These are phyloP conservation scores for Byssothecium circinans DNA, from an alignment of 2,329 filamentous ascomycete genomes.

Conservation along the genomic window DNA sequence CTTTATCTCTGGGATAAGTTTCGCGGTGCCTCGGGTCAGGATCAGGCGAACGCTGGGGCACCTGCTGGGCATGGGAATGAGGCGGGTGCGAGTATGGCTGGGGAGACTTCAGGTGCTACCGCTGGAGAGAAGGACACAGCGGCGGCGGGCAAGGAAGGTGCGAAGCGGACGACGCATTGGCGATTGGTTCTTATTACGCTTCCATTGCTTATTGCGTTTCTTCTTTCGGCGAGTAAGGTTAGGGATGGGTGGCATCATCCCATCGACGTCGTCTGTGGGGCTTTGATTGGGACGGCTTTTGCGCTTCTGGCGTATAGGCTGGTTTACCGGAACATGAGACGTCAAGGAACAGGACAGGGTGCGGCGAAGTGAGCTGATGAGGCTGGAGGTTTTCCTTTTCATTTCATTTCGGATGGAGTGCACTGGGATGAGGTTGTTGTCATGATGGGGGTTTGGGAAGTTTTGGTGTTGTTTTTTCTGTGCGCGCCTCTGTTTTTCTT, in stretches of 20 bases:
- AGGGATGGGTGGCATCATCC: constrained; percentile 71
- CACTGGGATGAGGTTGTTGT: no score
- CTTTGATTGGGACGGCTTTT: constrained; percentile 62
- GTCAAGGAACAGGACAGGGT: constrained; percentile 6
- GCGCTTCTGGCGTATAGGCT: constrained; percentile 65
- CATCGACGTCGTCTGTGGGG: constrained; percentile 67
- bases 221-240: constrained; percentile 67
- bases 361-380: neutral
- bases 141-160: neutral
- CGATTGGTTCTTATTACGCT: constrained; percentile 64
- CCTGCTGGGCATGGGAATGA: neutral
- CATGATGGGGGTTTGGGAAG: no score
- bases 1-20: constrained; percentile 34
- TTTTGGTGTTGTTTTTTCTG: no score
- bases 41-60: neutral
- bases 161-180: constrained; percentile 63
- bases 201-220: constrained; percentile 63
- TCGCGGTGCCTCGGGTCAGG: constrained; percentile 17
- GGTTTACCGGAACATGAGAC: constrained; percentile 51
- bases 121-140: neutral
- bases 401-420: no score
- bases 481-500: no score
- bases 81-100: neutral
- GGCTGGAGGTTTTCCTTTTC: neutral
- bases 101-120: neutral